phyloP scores from a whole-genome alignment of 2,329 filamentous ascomycete genomes.

The Cladosporium sp. region DNA sequence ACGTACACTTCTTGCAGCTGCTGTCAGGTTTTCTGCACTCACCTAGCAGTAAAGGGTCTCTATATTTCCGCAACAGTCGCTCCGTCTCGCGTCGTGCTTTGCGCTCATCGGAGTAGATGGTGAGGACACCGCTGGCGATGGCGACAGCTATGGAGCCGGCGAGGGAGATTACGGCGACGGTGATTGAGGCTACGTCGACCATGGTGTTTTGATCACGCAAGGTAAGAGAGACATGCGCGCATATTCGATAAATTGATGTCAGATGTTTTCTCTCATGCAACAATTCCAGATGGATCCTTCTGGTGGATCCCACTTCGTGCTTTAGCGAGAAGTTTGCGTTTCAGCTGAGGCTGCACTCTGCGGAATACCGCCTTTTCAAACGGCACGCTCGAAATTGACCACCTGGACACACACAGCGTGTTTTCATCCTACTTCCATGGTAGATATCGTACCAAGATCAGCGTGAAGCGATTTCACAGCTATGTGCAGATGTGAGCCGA shows the following conservation, averaged over 20 bases:
- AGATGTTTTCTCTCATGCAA: no score
- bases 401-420: no score
- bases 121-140: not conserved
- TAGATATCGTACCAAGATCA: no score
- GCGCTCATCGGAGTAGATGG: slow-evolving; percentile 4
- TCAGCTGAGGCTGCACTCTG: not conserved
- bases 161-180: not conserved
- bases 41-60: not conserved
- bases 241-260: not conserved
- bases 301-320: not conserved
- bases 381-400: no score
- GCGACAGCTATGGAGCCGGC: not conserved
- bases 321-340: not conserved
- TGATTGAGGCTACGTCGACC: slow-evolving; percentile 3
- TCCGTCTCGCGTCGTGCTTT: not conserved
- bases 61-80: not conserved
- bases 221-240: no score
- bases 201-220: not conserved
- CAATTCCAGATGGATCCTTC: not conserved
- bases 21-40: not conserved
- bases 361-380: no score
- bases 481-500: no score
- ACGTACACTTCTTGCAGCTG: no score
- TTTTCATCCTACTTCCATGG: no score
- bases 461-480: no score